These are phyloP conservation scores for Saccharomycopsis phalli DNA, from an alignment of 1,139 yeast species.

Conservation along the genomic window DNA sequence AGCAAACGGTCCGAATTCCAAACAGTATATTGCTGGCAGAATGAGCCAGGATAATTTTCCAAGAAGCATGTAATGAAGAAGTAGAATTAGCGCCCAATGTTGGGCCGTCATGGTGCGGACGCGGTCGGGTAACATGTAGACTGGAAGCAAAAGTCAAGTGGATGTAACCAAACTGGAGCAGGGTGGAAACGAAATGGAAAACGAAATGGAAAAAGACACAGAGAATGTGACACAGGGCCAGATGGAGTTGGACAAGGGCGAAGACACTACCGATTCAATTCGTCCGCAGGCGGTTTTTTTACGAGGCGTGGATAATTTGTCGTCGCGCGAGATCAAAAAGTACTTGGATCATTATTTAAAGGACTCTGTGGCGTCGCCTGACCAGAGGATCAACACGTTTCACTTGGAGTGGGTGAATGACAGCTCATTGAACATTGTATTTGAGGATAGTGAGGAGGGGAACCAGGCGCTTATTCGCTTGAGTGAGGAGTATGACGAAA, in stretches of 20 bases:
- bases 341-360: constrained; percentile 46
- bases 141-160: too few species aligned
- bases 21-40: too few species aligned
- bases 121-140: too few species aligned
- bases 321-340: constrained; percentile 54
- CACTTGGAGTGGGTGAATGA: constrained; percentile 68
- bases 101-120: too few species aligned
- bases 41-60: too few species aligned
- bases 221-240: neutral
- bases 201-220: neutral
- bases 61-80: too few species aligned
- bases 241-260: neutral
- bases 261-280: constrained; percentile 21
- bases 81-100: too few species aligned
- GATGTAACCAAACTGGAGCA: too few species aligned
- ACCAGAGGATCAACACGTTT: constrained; percentile 28
- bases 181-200: too few species aligned
- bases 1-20: too few species aligned
- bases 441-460: constrained; percentile 38
- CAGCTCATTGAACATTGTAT: constrained; percentile 45
- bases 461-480: constrained; percentile 32
- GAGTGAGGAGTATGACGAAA: constrained; percentile 25
- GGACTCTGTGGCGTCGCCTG: constrained; percentile 20
- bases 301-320: constrained; percentile 59
- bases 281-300: constrained; percentile 39